A percentile compares a stretch with the other conserved stretches of the same genome.
These are phyloP conservation scores for Podaxis sp. DNA, from an alignment of 768 basidiomycete genomes.

Conservation along the genomic window DNA sequence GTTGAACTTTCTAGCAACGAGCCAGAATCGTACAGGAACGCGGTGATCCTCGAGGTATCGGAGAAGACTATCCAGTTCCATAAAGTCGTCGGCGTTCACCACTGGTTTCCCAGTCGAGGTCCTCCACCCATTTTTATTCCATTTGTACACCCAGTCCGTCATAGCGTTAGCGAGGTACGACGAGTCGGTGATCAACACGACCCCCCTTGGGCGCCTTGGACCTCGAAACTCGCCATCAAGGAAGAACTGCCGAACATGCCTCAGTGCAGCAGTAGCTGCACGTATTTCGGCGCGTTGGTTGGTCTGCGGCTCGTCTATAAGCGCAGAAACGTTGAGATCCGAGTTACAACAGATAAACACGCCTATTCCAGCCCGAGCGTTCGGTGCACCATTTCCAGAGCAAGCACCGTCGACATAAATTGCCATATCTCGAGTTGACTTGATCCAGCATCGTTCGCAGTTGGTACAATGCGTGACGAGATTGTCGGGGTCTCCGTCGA, in stretches of 20 bases:
- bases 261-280: not conserved
- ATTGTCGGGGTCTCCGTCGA: not conserved
- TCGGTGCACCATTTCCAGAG: not conserved
- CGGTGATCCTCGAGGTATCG: not conserved
- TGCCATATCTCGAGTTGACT: not conserved
- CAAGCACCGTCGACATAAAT: conserved; percentile 1
- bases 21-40: conserved; percentile 2
- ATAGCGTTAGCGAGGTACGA: conserved; percentile 12
- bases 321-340: not conserved
- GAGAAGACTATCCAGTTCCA: not conserved
- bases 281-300: conserved; percentile 6
- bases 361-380: not conserved
- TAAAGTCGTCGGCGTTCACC: conserved; percentile 4
- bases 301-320: not conserved
- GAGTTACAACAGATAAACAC: not conserved
- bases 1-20: not conserved
- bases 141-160: conserved; percentile 10
- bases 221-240: conserved; percentile 6
- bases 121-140: conserved; percentile 11
- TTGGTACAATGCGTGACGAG: not conserved
- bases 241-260: not conserved
- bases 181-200: conserved; percentile 12
- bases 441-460: not conserved
- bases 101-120: not conserved
- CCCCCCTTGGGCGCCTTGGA: not conserved